Evolutionary conservation across 306 rosid genomes (phyloP).

Genomic region (Trifolium fragiferum): DNA sequence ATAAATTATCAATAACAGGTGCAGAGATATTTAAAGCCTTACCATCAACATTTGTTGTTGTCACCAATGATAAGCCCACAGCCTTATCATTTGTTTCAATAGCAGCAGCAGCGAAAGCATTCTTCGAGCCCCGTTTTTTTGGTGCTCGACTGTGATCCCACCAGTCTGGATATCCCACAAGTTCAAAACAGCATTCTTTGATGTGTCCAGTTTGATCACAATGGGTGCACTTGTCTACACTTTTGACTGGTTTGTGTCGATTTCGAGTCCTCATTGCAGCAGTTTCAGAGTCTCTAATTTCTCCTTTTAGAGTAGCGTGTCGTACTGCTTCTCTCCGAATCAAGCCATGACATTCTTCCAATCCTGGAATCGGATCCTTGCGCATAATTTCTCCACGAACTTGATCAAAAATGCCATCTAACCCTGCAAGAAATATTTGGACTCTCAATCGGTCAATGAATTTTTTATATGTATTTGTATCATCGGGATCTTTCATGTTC

Average conservation of each 20-base stretch:
- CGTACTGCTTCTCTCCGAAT: not conserved
- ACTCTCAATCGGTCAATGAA: not conserved
- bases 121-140: too few species aligned
- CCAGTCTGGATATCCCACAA: too few species aligned
- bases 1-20: not conserved
- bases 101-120: too few species aligned
- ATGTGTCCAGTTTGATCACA: too few species aligned
- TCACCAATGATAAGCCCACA: too few species aligned
- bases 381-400: conserved; percentile 16
- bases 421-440: conserved; percentile 11
- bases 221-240: not conserved
- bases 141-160: too few species aligned
- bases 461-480: not conserved
- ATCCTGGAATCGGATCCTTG: not conserved
- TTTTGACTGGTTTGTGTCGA: not conserved
- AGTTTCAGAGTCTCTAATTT: not conserved
- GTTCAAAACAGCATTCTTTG: too few species aligned
- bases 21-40: not conserved
- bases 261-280: conserved; percentile 1
- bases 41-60: not conserved
- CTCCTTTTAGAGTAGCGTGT: not conserved
- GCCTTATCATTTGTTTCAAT: too few species aligned
- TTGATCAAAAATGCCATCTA: conserved; percentile 1
- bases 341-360: conserved; percentile 15
- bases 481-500: conserved; percentile 22